phyloP scores from a whole-genome alignment of 768 basidiomycete species.

The Panellus pusillus region DNA sequence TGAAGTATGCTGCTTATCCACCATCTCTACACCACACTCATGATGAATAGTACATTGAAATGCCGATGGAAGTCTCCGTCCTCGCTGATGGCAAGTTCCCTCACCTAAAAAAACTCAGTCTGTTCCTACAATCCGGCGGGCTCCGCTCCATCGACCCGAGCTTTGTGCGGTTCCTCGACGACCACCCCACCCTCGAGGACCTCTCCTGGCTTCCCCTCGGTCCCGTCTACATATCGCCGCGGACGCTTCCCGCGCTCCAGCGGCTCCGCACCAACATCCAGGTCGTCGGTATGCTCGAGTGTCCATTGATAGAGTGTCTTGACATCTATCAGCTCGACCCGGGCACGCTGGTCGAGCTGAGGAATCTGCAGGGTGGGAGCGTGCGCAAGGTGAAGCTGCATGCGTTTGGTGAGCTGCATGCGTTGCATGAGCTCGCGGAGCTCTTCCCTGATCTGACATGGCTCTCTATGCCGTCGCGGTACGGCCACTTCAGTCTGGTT shows the following conservation, averaged over 20 bases:
- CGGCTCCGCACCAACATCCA: constrained; percentile 35
- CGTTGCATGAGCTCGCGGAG: constrained; percentile 34
- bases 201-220: constrained; percentile 47
- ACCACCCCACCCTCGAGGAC: constrained; percentile 47
- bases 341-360: constrained; percentile 29
- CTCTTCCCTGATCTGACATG: constrained; percentile 41
- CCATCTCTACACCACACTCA: not conserved
- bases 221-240: constrained; percentile 32
- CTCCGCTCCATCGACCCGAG: constrained; percentile 34
- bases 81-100: constrained; percentile 41
- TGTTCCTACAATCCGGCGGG: constrained; percentile 43
- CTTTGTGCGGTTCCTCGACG: constrained; percentile 40
- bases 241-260: constrained; percentile 42
- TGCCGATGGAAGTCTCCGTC: constrained; percentile 44
- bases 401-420: constrained; percentile 28
- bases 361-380: constrained; percentile 29
- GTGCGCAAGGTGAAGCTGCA: constrained; percentile 36
- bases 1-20: constrained; percentile 24
- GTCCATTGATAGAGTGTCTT: constrained; percentile 37
- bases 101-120: constrained; percentile 38
- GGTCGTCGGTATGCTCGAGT: constrained; percentile 37
- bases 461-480: constrained; percentile 38
- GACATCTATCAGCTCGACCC: constrained; percentile 33
- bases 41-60: constrained; percentile 37
- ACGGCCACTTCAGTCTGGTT: constrained; percentile 29